phyloP scores from a whole-genome alignment of 768 basidiomycete species.

The Gymnopilus junonius region DNA sequence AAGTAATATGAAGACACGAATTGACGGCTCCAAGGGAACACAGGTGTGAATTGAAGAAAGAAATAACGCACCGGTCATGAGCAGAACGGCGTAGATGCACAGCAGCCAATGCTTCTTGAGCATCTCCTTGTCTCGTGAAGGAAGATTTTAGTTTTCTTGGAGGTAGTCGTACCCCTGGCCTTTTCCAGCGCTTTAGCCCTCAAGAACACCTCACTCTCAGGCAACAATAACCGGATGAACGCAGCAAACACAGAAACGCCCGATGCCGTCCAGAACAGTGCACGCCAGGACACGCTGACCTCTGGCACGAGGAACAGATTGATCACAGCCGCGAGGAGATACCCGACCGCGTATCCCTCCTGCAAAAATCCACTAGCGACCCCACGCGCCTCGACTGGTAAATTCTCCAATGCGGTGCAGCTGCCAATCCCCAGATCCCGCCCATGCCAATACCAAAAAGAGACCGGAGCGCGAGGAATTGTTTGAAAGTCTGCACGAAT shows the following conservation, averaged over 20 bases:
- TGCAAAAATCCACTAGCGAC: conserved; percentile 84
- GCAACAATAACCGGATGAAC: conserved; percentile 62
- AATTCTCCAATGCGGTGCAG: no score
- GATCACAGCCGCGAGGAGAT: conserved; percentile 80
- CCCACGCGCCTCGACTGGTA: no score
- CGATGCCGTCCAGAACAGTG: conserved; percentile 81
- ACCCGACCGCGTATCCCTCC: conserved; percentile 89
- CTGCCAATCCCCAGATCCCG: no score
- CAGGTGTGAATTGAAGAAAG: background rate
- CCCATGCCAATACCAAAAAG: no score
- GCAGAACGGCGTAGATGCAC: conserved; percentile 82
- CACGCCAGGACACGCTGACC: conserved; percentile 61
- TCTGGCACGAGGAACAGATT: conserved; percentile 68
- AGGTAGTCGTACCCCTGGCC: conserved; percentile 60
- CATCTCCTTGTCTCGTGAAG: conserved; percentile 77
- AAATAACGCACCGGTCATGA: conserved; percentile 66
- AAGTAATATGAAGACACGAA: background rate
- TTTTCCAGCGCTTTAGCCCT: conserved; percentile 60
- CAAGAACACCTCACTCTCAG: conserved; percentile 79
- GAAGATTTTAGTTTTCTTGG: conserved; percentile 71
- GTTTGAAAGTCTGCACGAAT: no score
- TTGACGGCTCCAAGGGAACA: background rate
- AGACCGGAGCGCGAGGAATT: no score
- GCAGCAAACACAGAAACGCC: conserved; percentile 77
- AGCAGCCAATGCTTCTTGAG: conserved; percentile 80